Base-by-base conservation (phyloP, 306 rosid species). In the Gynostemma pentaphyllum region DNA sequence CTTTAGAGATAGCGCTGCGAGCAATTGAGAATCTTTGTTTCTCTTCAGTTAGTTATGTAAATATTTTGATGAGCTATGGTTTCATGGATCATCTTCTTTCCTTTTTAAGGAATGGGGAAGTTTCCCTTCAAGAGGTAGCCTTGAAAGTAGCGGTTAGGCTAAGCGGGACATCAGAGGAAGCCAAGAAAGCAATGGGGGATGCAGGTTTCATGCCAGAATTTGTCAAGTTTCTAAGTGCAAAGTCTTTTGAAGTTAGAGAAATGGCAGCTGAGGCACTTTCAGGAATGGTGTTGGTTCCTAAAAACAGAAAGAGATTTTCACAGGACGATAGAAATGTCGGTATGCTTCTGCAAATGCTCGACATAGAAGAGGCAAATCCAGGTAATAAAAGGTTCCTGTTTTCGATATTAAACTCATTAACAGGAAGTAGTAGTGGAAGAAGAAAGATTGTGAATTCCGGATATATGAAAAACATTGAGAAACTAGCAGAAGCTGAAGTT, bases 261-360 rank as follows among this genome's bases (percentile, higher is more conserved):
- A 79, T 83, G 87, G 94, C 97, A 22, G 85, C 87, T 0, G 95
- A 79, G 75, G 84, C 89, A 21, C 85, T 90, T 16, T 76, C 87
- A 14, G 72, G 70, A 37, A 62, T 90, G 89, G 86, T 90, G 50
- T 72, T 71, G 72, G 78, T 84, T 65, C 71, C 97, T 4, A 90
- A 71, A 68, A 87, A 90, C 55, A 75, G 97, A 13, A 90, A 87
- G 76, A 81, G 68, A 46, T 90, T 90, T 66, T 86, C 74, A 49
- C 86, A 82, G 66, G 95, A 90, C 74, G 95, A 87, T 30, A 76
- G 78, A 39, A 90, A 78, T 56, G 82, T 90, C 7, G 62, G 71
- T 16, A 68, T 73, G 15, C 75, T 87, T 67, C 79, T 90, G 53
- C 86, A 81, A 69, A 64, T 80, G 75, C 84, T 90, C 1, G 83